Conservation (phyloP, 2,329 filamentous ascomycete genomes). For the Penicillium sclerotigenum region DNA sequence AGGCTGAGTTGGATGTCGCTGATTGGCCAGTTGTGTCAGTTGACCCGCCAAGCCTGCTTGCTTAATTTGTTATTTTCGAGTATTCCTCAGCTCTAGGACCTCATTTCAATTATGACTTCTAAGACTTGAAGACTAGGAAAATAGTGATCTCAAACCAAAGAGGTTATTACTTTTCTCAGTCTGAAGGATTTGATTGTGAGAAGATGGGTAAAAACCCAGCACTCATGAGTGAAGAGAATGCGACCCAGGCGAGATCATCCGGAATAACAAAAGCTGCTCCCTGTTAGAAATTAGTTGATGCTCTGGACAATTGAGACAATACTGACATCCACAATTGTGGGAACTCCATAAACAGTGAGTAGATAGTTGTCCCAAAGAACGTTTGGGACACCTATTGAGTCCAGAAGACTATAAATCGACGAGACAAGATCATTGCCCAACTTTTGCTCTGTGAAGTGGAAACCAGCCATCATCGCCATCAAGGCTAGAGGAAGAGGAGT, state of each 20-base stretch:
- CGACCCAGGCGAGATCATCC: background rate
- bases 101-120: background rate
- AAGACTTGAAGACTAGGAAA: background rate
- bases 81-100: too few species aligned
- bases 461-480: background rate
- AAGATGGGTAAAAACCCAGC: background rate
- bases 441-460: background rate
- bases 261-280: background rate
- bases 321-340: constrained; percentile 22
- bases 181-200: background rate
- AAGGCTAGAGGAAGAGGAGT: background rate
- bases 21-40: constrained; percentile 11
- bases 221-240: background rate
- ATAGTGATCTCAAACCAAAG: background rate
- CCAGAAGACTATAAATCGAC: constrained; percentile 22
- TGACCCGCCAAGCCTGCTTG: too few species aligned
- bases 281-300: background rate
- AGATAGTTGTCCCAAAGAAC: constrained; percentile 32
- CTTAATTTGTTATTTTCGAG: too few species aligned
- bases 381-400: constrained; percentile 19
- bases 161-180: background rate
- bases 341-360: constrained; percentile 30
- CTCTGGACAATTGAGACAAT: too few species aligned
- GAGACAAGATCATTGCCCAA: constrained; percentile 16
- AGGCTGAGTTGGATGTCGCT: background rate